Percentiles rank a stretch among this genome's conserved stretches.
Evolutionary conservation across 2,329 filamentous ascomycete species (phyloP).

Genomic region (Nemania diffusa): DNA sequence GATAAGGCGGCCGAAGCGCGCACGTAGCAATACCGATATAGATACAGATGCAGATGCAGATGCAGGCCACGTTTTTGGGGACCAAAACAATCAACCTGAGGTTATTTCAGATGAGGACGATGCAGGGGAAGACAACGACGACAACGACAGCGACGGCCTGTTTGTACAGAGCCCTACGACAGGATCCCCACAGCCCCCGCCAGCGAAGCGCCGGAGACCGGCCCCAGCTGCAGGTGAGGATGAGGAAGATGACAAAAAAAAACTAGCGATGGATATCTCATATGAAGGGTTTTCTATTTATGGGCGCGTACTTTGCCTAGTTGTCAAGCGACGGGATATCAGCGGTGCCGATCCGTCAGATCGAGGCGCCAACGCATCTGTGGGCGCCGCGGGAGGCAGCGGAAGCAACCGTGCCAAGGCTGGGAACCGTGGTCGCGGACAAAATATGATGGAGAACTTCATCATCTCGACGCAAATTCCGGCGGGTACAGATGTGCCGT

Average conservation of each 20-base stretch:
- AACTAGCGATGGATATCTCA: slow-evolving; percentile 82
- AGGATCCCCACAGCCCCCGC: slow-evolving; percentile 55
- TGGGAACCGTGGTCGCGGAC: slow-evolving; percentile 56
- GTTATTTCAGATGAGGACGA: slow-evolving; percentile 55
- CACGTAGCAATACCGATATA: too few species aligned
- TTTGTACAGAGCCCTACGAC: slow-evolving; percentile 49
- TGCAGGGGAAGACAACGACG: slow-evolving; percentile 49
- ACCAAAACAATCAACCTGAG: slow-evolving; percentile 48
- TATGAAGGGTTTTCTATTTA: slow-evolving; percentile 98
- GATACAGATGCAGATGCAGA: too few species aligned
- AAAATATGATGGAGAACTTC: slow-evolving; percentile 85
- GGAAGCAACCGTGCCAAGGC: slow-evolving; percentile 46
- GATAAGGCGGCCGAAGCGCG: slow-evolving; percentile 47
- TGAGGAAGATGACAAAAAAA: slow-evolving; percentile 82
- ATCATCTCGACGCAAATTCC: slow-evolving; percentile 80
- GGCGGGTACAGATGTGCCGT: slow-evolving; percentile 49
- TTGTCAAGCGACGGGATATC: slow-evolving; percentile 80
- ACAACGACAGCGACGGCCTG: slow-evolving; percentile 48
- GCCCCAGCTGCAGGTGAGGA: slow-evolving; percentile 46
- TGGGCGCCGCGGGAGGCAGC: slow-evolving; percentile 46
- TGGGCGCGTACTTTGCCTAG: slow-evolving; percentile 88
- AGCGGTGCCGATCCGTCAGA: slow-evolving; percentile 54
- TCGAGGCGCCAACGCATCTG: slow-evolving; percentile 43
- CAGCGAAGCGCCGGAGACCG: slow-evolving; percentile 59
- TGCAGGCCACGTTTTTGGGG: slow-evolving; percentile 41